phyloP scores from a whole-genome alignment of 805 yeast species.

The Debaryomyces prosopidis region DNA sequence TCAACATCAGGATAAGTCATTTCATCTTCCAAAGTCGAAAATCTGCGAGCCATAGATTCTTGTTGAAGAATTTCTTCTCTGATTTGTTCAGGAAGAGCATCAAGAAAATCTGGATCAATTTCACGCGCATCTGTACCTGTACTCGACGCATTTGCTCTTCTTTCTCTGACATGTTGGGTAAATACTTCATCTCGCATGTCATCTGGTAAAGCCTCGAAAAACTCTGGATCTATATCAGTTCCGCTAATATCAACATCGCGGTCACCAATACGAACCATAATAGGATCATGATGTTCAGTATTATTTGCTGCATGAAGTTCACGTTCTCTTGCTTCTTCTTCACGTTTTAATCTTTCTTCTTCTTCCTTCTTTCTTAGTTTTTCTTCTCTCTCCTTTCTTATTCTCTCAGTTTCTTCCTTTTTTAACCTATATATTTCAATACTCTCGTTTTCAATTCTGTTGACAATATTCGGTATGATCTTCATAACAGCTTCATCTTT shows the following conservation, averaged over 20 bases:
- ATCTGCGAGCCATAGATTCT: conserved; percentile 48
- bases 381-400: conserved; percentile 29
- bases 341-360: conserved; percentile 26
- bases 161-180: conserved; percentile 77
- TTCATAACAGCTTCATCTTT: conserved; percentile 21
- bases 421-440: conserved; percentile 32
- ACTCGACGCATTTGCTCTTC: conserved; percentile 58
- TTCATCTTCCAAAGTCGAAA: conserved; percentile 23
- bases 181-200: conserved; percentile 92
- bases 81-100: conserved; percentile 72
- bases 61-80: conserved; percentile 63
- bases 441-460: conserved; percentile 51
- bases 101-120: conserved; percentile 76
- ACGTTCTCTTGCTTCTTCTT: conserved; percentile 27
- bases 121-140: conserved; percentile 53
- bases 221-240: conserved; percentile 89
- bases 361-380: conserved; percentile 28
- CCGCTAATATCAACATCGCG: conserved; percentile 82
- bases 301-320: conserved; percentile 16
- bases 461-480: conserved; percentile 39
- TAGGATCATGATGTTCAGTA: conserved; percentile 42
- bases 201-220: conserved; percentile 85
- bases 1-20: conserved; percentile 23
- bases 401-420: conserved; percentile 25
- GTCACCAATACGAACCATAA: conserved; percentile 73